Conservation (phyloP, 306 rosid genomes). For the Pyrus communis region DNA sequence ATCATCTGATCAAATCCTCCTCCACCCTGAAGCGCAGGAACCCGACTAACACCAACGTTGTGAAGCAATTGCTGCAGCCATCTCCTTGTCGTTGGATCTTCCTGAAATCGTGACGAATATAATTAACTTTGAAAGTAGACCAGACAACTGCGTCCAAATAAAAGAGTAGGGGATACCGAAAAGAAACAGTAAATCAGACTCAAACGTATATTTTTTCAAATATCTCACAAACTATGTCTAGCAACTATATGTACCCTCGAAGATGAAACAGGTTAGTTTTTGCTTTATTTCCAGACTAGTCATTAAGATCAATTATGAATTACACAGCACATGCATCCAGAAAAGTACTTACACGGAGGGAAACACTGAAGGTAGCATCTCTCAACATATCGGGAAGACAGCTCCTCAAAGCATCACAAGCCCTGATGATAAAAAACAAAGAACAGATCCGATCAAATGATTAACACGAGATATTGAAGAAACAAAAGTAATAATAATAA, state of each 20-base stretch:
- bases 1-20: conserved; percentile 54
- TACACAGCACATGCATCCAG: not conserved
- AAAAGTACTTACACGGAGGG: conserved; percentile 53
- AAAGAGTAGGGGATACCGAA: not conserved
- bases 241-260: not conserved
- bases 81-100: conserved; percentile 67
- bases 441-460: not conserved
- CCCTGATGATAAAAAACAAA: conserved; percentile 34
- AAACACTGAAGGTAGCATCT: conserved; percentile 51
- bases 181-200: not conserved
- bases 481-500: not conserved
- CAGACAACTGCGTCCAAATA: not conserved
- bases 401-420: conserved; percentile 53
- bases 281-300: not conserved
- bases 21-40: conserved; percentile 40
- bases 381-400: conserved; percentile 67
- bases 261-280: not conserved
- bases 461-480: not conserved
- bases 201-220: not conserved
- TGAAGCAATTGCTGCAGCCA: conserved; percentile 66
- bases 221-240: not conserved
- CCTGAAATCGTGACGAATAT: conserved; percentile 31
- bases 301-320: not conserved
- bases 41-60: conserved; percentile 44
- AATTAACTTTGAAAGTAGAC: not conserved